Base-by-base conservation (phyloP, 202 grass and related monocot species). In the Setaria viridis region DNA sequence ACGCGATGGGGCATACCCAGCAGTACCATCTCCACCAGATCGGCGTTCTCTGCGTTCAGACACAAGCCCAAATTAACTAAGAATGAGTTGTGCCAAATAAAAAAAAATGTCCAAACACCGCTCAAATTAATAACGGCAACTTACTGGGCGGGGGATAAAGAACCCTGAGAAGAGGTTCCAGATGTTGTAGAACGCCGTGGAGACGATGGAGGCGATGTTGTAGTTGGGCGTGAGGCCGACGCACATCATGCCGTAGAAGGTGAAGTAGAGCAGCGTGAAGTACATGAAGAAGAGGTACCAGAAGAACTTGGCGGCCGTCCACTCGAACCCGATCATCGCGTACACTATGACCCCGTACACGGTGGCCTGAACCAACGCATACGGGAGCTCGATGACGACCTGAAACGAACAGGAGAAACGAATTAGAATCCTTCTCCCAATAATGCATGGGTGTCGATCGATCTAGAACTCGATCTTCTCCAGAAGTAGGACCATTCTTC, bases 11-110 rank as follows among this genome's bases (percentile, higher is more conserved):
- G 75, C 82, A 86, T 42, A 74, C 1, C 88, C 88, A 93, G 63
- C 57, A 90, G 67, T 90, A 88, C 91, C 91, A 93, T 71, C 86
- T 90, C 88, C 91, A 93, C 91, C 91, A 93, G 35, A 89, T 76
- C 5, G 91, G 50, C 39, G 80, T 74, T 73, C 53, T 76, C 91
- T 93, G 91, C 11, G 11, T 7, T 11, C n/a, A 25, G 7, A 57
- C n/a, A 21, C n/a, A 59, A 21, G 8, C 7, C 20, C 8, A 25
- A 25, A 10, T 10, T 10, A 7, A 21, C 39, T 41, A 41, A 41
- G 39, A 41, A 0, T 5, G 39, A 41, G 39, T 6, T 41, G 39
- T 41, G 39, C 39, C 0, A 37, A 37, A 4, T 21, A 25, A 25
- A 25, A 25, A 25, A 25, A 25, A 25, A 25, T 54, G 15, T 54